phyloP scores from a whole-genome alignment of 805 yeast species.

The Priceomyces castillae region DNA sequence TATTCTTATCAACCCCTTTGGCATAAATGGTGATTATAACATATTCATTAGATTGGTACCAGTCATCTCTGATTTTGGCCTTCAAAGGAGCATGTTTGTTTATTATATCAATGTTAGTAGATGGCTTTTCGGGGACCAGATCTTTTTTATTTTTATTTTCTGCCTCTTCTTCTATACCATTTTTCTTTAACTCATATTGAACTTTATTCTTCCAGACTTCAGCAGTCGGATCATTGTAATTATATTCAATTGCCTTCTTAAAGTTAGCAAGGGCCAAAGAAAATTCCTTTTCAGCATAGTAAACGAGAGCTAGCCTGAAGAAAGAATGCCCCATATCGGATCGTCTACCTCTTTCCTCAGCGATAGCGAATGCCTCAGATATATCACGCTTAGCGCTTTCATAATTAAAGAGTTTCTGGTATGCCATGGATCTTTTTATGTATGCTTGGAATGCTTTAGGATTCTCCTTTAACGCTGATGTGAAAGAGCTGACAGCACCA shows the following conservation, averaged over 20 bases:
- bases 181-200: constrained; percentile 25
- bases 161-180: constrained; percentile 1
- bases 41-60: constrained; percentile 59
- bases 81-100: constrained; percentile 40
- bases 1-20: constrained; percentile 56
- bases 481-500: constrained; percentile 42
- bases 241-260: constrained; percentile 39
- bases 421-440: constrained; percentile 47
- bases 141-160: background rate
- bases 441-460: constrained; percentile 48
- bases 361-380: constrained; percentile 42
- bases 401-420: constrained; percentile 46
- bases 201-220: constrained; percentile 47
- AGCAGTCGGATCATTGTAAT: constrained; percentile 46
- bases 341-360: constrained; percentile 46
- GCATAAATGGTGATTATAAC: constrained; percentile 72
- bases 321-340: constrained; percentile 46
- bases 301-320: constrained; percentile 47
- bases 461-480: constrained; percentile 39
- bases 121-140: constrained; percentile 4
- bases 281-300: constrained; percentile 43
- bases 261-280: constrained; percentile 41
- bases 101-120: constrained; percentile 31
- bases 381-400: constrained; percentile 49
- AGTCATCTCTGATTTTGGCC: constrained; percentile 37